Base-by-base conservation (phyloP, 1,284 basidiomycete genomes). In the Coniferiporia sulphurascens region DNA sequence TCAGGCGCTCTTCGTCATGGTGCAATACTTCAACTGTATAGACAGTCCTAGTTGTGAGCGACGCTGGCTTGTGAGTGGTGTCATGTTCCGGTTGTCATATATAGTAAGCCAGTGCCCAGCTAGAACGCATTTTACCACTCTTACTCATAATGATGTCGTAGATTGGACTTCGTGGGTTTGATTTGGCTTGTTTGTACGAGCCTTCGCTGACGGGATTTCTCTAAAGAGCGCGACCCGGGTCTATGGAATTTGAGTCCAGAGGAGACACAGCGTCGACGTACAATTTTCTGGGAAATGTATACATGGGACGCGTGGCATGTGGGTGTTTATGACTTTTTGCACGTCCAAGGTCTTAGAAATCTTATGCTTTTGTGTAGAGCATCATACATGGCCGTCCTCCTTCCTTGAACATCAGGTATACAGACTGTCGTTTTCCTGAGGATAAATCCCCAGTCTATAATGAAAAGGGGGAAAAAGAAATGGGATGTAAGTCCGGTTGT, bases 251-350 rank as follows among this genome's bases (percentile, higher is more conserved):
- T 81, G 48, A 71, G 70, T n/a, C 63, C 70, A 8, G 74, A 78
- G 44, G 82, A 85, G 64, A 68, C 78, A 1, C 78, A 83, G 61
- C 70, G 73, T 7, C 68, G 82, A 17, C 73, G 83, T 52, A 69
- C 72, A 44, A 66, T 83, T 44, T 84, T 82, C 66, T 84, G 82
- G 82, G 82, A 84, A 63, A 68, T 83, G 3, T 81, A 74, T 64
- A 72, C 72, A 4, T 78, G 75, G 71, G 80, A 82, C 63, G 70
- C 74, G 4, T 82, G 78, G 77, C 72, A 74, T 54, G 80, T 81
- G 59, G 61, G 78, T 73, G 19, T 19, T 9, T 2, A 52, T 13
- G 7, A 4, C 53, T 61, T 22, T 32, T 52, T 51, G 48, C 49
- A 34, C 34, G 10, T 41, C 21, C 19, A 43, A 21, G 1, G 22